Conservation (phyloP, 805 yeast species). For the Cyberlindnera saturnus region DNA sequence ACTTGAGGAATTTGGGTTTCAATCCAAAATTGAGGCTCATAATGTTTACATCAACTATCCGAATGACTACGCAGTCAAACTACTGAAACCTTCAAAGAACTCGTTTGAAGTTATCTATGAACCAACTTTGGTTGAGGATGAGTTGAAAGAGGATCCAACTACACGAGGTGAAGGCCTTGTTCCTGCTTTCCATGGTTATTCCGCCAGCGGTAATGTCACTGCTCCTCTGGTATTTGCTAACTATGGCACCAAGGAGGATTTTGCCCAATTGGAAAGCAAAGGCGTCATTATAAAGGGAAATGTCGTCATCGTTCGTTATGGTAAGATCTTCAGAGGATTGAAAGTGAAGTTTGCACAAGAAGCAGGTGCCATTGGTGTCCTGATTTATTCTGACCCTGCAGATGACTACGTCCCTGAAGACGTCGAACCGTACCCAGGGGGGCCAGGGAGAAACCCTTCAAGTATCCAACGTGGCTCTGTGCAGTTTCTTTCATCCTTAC, state of each 20-base stretch:
- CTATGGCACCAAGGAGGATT: constrained; percentile 62
- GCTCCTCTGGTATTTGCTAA: constrained; percentile 61
- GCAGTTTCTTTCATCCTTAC: constrained; percentile 50
- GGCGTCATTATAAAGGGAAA: constrained; percentile 50
- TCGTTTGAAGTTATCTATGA: constrained; percentile 31
- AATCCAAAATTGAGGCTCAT: constrained; percentile 46
- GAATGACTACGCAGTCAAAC: constrained; percentile 41
- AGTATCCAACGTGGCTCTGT: constrained; percentile 75
- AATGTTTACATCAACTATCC: constrained; percentile 65
- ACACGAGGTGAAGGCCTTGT: constrained; percentile 39
- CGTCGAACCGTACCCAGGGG: constrained; percentile 61
- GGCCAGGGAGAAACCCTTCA: constrained; percentile 74
- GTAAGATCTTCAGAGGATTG: constrained; percentile 61
- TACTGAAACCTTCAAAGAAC: constrained; percentile 26
- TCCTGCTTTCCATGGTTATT: constrained; percentile 74
- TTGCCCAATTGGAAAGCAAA: constrained; percentile 35
- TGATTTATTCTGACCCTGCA: constrained; percentile 65
- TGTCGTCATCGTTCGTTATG: constrained; percentile 64
- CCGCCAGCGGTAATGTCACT: constrained; percentile 71
- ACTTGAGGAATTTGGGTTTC: constrained; percentile 56
- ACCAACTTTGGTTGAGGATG: constrained; percentile 51
- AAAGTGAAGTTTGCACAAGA: constrained; percentile 76
- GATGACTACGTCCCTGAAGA: constrained; percentile 58
- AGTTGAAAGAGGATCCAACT: constrained; percentile 43
- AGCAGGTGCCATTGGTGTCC: constrained; percentile 58